phyloP scores from a whole-genome alignment of 2,329 filamentous ascomycete species.

The Fusarium ambrosium region DNA sequence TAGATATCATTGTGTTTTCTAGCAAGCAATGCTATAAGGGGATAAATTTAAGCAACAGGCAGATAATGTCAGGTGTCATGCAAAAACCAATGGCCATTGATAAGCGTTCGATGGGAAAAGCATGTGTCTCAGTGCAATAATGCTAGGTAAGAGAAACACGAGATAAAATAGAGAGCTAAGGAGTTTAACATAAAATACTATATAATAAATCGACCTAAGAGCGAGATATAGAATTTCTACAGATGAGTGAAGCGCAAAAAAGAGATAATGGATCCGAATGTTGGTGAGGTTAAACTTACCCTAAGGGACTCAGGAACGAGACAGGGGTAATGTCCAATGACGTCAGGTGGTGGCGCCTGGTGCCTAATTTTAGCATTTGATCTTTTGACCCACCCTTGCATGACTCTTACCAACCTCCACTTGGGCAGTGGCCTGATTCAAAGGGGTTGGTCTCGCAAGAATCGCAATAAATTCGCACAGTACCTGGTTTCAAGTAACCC shows the following conservation, averaged over 20 bases:
- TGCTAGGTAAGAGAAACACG: background rate
- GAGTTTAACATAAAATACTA: background rate
- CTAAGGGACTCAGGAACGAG: background rate
- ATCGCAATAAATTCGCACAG: background rate
- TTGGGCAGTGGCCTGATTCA: background rate
- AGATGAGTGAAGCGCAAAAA: background rate
- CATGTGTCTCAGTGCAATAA: background rate
- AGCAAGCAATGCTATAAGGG: too few species aligned
- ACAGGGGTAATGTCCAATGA: background rate
- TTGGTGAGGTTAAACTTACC: background rate
- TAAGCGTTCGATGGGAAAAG: rapidly evolving
- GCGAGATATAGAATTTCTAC: background rate
- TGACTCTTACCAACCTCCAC: background rate
- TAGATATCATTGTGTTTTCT: too few species aligned
- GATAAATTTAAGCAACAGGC: too few species aligned
- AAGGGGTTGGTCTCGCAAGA: background rate
- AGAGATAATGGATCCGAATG: background rate
- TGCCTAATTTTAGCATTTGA: background rate
- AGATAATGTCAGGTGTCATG: background rate
- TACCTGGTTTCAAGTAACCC: background rate
- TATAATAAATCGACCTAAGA: background rate
- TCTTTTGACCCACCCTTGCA: background rate
- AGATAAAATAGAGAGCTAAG: background rate
- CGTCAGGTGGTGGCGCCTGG: background rate
- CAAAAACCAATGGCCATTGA: background rate